Conservation (phyloP, 1,139 yeast genomes). For the Sugiyamaella xylanicola region DNA sequence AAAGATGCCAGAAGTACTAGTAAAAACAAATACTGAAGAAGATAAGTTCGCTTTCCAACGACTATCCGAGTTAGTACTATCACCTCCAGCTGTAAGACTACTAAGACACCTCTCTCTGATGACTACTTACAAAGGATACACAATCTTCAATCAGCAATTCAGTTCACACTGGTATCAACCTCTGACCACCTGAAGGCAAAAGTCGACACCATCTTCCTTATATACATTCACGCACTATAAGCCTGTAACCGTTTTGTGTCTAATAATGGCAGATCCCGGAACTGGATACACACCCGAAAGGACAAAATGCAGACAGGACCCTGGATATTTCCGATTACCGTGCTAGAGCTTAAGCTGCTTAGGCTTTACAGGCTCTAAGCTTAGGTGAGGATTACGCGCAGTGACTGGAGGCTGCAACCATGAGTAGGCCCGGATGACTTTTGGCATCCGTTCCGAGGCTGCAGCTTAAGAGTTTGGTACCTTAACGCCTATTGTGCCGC, state of each 20-base stretch:
- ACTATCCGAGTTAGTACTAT: too few species aligned
- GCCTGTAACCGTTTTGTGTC: background rate
- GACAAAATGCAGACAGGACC: background rate
- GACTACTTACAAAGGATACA: background rate
- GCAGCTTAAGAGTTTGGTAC: background rate
- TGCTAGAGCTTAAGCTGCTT: background rate
- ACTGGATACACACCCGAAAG: background rate
- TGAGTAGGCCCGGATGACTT: background rate
- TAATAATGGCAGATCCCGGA: background rate
- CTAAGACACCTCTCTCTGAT: too few species aligned
- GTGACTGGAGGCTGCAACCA: too few species aligned
- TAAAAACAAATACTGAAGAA: too few species aligned
- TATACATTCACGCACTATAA: background rate
- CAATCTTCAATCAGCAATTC: too few species aligned
- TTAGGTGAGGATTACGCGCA: background rate
- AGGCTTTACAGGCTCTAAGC: too few species aligned
- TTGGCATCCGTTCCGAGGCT: background rate
- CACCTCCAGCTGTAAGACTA: too few species aligned
- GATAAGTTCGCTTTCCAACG: too few species aligned
- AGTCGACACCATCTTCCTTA: background rate
- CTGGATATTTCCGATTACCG: background rate
- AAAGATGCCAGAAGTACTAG: too few species aligned
- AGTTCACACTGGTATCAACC: background rate
- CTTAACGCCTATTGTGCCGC: background rate
- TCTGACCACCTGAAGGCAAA: background rate